A percentile compares a stretch with the other conserved stretches of the same genome.
Conservation (phyloP, 2,329 filamentous ascomycete genomes). For the Xylaria sp. region DNA sequence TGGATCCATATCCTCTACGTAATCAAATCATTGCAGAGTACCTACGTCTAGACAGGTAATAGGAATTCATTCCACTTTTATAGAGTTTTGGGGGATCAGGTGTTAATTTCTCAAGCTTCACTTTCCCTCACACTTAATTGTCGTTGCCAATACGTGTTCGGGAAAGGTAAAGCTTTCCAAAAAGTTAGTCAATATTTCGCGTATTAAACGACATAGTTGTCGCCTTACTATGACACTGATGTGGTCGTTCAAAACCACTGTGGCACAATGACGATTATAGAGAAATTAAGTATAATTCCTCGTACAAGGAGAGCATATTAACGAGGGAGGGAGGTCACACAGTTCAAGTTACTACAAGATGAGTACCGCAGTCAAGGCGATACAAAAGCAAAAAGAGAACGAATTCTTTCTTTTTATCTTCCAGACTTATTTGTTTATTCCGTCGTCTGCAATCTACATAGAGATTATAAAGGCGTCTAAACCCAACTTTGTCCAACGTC, state of each 20-base stretch:
- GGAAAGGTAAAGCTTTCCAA: too few species aligned
- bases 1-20: too few species aligned
- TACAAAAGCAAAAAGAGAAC: slow-evolving; percentile 3
- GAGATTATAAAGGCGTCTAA: slow-evolving; percentile 19
- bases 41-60: too few species aligned
- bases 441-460: slow-evolving; percentile 21
- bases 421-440: slow-evolving; percentile 9
- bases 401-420: neutral
- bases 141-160: too few species aligned
- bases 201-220: neutral
- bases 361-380: neutral
- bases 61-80: too few species aligned
- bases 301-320: too few species aligned
- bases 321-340: neutral
- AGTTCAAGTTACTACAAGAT: neutral
- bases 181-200: too few species aligned
- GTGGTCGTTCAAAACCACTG: neutral
- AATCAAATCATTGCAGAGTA: too few species aligned
- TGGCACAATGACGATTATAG: neutral
- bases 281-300: neutral
- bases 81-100: too few species aligned
- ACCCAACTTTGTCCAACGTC: slow-evolving; percentile 15
- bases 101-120: too few species aligned
- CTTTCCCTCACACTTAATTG: too few species aligned
- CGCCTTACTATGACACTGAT: too few species aligned